Percentiles rank a stretch among this genome's conserved stretches.
Evolutionary conservation across 306 rosid species (phyloP).

Genomic region (Macrotyloma uniflorum): DNA sequence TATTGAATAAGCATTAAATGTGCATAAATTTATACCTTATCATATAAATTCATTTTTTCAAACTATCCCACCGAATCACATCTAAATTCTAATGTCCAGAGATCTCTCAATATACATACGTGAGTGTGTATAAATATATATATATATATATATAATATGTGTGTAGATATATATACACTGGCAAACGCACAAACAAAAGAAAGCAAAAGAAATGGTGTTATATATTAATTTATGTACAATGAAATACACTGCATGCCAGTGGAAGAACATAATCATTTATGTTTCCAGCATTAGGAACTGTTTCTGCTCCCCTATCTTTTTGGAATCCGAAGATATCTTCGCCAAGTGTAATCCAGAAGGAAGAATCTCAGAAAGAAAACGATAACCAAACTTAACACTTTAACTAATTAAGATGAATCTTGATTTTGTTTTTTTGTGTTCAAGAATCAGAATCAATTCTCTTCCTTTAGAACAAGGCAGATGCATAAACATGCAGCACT

Average conservation of each 20-base stretch:
- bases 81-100: too few species aligned
- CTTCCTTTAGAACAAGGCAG: slow-evolving; percentile 25
- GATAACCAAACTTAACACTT: slow-evolving; percentile 36
- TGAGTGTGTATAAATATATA: too few species aligned
- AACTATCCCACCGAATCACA: too few species aligned
- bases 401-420: slow-evolving; percentile 31
- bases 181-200: background rate
- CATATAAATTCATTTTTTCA: too few species aligned
- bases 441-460: slow-evolving; percentile 42
- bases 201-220: background rate
- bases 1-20: too few species aligned
- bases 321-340: slow-evolving; percentile 39
- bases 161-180: background rate
- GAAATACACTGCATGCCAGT: background rate
- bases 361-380: slow-evolving; percentile 43
- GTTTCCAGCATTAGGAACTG: slow-evolving; percentile 19
- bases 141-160: background rate
- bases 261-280: slow-evolving; percentile 31
- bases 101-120: too few species aligned
- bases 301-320: slow-evolving; percentile 24
- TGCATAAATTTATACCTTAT: too few species aligned
- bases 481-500: background rate
- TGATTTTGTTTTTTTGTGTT: slow-evolving; percentile 36
- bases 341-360: slow-evolving; percentile 52
- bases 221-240: background rate